Evolutionary conservation across 2,329 filamentous ascomycete genomes (phyloP), one percentile per base, ranked within the genome.

Genomic region (Fonsecaea erecta): DNA sequence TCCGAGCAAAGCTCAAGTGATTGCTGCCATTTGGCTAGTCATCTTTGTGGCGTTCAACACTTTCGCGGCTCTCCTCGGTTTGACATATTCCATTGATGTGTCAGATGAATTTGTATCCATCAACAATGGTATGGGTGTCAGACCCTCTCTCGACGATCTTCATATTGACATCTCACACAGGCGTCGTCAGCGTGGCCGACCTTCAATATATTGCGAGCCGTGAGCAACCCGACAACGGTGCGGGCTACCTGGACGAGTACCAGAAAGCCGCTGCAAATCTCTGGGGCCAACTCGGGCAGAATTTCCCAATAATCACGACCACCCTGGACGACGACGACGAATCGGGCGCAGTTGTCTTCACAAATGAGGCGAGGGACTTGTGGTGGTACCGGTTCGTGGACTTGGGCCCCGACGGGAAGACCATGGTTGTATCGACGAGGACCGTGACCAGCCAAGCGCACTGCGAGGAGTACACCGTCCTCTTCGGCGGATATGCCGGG

Each of bases 281-380:
- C 32, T 68, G 56, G 51, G 59, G 71, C 56, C 60, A 58, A 68
- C 46, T 62, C 56, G 63, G 68, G 30, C 69, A 69, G 59, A 54
- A 61, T 61, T 63, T 48, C 35, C 9, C 26, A 11, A 32, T 28
- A 35, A 21, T 53, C 58, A 37, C 32, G 28, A 35, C 28, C 12
- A 28, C 26, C 80, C 55, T 81, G 82, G 69, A 80, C 82, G 0
- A 21, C 40, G 3, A 34, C n/a, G 28, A 40, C 43, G 1, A 6
- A 8, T 2, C 5, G 18, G 8, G 8, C 2, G 11, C 18, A 1
- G 11, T 16, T 14, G 81, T 78, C 52, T 85, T 83, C 70, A 80
- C 79, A 0, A 81, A 84, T 3, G 79, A 81, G 68, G 63, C 26
- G 1, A 21, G 37, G 53, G 40, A 40, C 34, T n/a, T 32, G 11